Evolutionary conservation across 805 yeast species (phyloP), one percentile per base, ranked within the genome.

Genomic region (Yamadazyma scolyti): DNA sequence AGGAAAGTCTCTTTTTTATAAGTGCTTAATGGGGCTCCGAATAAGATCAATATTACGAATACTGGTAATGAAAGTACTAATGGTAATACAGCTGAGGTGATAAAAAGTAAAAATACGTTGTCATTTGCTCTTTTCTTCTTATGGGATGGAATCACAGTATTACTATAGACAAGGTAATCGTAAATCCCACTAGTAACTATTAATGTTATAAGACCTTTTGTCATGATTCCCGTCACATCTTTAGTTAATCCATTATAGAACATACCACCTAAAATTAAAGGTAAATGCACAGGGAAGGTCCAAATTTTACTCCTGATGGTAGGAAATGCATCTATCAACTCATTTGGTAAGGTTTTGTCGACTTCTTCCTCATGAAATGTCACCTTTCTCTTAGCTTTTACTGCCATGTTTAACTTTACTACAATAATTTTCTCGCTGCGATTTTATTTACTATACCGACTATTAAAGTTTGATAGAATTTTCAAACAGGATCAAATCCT

Each of bases 11-110:
- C 81, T 6, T 37, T 42, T 19, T 71, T 36, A 20, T 68, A 65
- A 1, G 74, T 61, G 1, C 75, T 58, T 25, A 82, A 61, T 9
- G 96, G 96, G 0, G 96, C 94, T 6, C 97, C 97, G 48, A 85
- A 75, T 9, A 87, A 46, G 2, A 87, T 63, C 27, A 82, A 51
- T 2, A 52, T 36, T 6, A 56, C 34, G 37, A 63, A 67, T n/a
- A 65, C 33, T 2, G 68, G 71, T 1, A 59, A 22, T 5, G 75
- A 47, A n/a, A 65, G 41, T 3, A 58, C 16, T 1, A 62, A 17
- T 2, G 73, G 51, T 3, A 67, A 32, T 5, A 61, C 29, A 1
- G 58, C 17, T 10, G 64, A 39, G 14, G 62, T 50, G 5, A 45
- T 16, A 6, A 63, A 25, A 23, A 64, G 51, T 13, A 54, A 38